These are phyloP conservation scores for Rosa hybrid DNA, from an alignment of 331 rosid genomes.

Conservation along the genomic window DNA sequence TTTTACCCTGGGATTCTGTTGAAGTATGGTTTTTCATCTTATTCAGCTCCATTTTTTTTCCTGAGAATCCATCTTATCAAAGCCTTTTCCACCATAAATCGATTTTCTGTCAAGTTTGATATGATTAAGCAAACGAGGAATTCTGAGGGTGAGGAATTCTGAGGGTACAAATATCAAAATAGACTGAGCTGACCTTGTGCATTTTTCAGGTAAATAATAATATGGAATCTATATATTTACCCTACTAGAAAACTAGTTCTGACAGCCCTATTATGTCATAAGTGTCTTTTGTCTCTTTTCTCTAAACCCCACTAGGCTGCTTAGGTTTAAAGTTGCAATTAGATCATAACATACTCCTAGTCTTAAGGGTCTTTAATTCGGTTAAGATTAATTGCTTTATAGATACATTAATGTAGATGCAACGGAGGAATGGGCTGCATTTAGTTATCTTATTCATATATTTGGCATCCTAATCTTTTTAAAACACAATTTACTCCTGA, in stretches of 20 bases:
- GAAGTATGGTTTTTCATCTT: not conserved
- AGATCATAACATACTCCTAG: not conserved
- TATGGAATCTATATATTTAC: not conserved
- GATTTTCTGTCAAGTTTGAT: not conserved
- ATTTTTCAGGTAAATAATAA: not conserved
- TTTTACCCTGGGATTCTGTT: not conserved
- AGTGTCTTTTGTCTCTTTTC: not conserved
- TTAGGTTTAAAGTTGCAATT: not conserved
- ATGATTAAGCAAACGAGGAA: not conserved
- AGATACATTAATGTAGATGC: not conserved
- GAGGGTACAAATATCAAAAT: not conserved
- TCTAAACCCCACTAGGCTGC: not conserved
- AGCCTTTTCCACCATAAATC: not conserved
- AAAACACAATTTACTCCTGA: not conserved
- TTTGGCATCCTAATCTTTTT: not conserved
- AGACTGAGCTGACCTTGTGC: not conserved
- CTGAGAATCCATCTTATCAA: not conserved
- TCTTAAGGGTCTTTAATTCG: not conserved
- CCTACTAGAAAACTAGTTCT: not conserved
- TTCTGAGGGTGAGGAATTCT: not conserved
- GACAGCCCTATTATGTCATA: too few species aligned
- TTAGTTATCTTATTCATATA: not conserved
- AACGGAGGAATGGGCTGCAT: not conserved
- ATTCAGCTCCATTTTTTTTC: not conserved
- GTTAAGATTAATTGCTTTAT: too few species aligned